phyloP scores from a whole-genome alignment of 2,329 filamentous ascomycete genomes.

The Penicillium paneum region DNA sequence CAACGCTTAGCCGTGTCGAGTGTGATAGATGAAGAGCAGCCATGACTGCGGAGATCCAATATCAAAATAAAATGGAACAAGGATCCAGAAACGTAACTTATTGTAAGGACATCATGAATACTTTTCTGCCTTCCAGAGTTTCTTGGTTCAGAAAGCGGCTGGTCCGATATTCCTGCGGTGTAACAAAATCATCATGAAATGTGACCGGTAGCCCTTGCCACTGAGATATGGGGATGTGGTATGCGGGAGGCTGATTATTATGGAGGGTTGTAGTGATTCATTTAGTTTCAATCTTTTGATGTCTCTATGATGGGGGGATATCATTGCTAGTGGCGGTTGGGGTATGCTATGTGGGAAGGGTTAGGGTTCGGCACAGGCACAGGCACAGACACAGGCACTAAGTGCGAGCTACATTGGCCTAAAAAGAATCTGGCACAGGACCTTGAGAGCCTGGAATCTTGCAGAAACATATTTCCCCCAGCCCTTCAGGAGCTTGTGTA shows the following conservation, averaged over 20 bases:
- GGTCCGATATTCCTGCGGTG: slow-evolving; percentile 6
- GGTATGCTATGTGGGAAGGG: not conserved
- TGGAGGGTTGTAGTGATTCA: not conserved
- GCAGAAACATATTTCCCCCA: not conserved
- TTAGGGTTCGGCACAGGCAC: not conserved
- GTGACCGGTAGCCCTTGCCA: slow-evolving; percentile 1
- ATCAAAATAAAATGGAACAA: not conserved
- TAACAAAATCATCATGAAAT: slow-evolving; percentile 7
- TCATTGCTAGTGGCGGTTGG: not conserved
- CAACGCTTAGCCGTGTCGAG: slow-evolving; percentile 28
- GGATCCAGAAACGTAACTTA: not conserved
- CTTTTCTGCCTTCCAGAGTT: slow-evolving; percentile 2
- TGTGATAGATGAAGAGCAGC: slow-evolving; percentile 25
- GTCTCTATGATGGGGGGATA: not conserved
- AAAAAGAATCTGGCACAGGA: not conserved
- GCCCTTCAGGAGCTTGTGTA: not conserved
- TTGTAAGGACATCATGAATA: not conserved
- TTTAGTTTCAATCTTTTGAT: too few species aligned
- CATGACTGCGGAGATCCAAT: slow-evolving; percentile 17
- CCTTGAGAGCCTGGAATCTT: not conserved
- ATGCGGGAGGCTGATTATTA: not conserved
- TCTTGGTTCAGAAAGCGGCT: slow-evolving; percentile 1
- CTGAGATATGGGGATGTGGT: slow-evolving; percentile 11
- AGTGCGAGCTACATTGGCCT: not conserved
- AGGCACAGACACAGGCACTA: not conserved